phyloP scores from a whole-genome alignment of 2,329 filamentous ascomycete species.

The Penicillium paneum region DNA sequence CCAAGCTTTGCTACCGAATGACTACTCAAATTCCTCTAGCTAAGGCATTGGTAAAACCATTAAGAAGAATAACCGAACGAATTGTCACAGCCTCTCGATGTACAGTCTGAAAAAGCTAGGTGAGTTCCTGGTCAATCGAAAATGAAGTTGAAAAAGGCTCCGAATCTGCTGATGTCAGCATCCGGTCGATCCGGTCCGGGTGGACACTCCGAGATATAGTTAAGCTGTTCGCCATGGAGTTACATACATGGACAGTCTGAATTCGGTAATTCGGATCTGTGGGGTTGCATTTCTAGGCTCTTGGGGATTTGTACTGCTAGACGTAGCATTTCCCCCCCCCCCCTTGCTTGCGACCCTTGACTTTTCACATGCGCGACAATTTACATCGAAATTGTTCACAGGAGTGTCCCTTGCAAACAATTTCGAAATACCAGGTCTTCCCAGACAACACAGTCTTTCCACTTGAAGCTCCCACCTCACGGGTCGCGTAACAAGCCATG shows the following conservation, averaged over 20 bases:
- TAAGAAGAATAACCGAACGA: background rate
- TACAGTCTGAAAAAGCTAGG: background rate
- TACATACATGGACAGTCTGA: background rate
- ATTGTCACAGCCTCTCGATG: background rate
- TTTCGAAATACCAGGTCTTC: background rate
- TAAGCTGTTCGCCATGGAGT: background rate
- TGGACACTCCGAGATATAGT: background rate
- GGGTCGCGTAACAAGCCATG: constrained; percentile 1
- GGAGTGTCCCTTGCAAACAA: constrained; percentile 1
- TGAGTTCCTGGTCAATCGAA: background rate
- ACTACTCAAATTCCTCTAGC: background rate
- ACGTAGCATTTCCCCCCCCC: background rate
- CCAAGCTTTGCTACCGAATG: background rate
- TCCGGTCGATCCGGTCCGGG: background rate
- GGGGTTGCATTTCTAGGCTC: background rate
- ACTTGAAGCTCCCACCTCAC: background rate
- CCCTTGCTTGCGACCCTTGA: constrained; percentile 1
- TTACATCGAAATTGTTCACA: background rate
- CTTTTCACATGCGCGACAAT: background rate
- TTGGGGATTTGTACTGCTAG: background rate
- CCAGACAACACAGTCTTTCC: background rate
- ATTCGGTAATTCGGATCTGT: background rate
- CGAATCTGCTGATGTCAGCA: background rate
- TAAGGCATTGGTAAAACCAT: background rate
- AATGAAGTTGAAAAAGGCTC: background rate